Conservation (phyloP, 176 grass and related monocot species). For the Avena eriantha region DNA sequence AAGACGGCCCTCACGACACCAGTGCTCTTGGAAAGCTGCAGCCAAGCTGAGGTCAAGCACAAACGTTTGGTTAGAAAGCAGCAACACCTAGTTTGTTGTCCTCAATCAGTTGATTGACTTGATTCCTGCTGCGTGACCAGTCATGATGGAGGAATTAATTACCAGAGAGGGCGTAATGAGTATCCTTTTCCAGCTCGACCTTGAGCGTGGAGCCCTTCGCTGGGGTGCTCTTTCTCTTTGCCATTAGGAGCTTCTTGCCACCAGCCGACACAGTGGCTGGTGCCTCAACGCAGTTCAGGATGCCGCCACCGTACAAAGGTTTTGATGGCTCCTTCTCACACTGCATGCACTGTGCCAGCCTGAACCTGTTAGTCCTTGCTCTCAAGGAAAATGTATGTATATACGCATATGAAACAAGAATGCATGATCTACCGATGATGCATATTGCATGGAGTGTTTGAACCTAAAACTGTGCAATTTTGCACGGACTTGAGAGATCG, state of each 20-base stretch:
- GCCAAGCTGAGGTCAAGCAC: conserved; percentile 55
- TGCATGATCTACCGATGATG: background rate
- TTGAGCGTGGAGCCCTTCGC: conserved; percentile 54
- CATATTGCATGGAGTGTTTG: background rate
- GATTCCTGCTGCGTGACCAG: background rate
- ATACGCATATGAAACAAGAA: background rate
- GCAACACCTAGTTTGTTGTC: background rate
- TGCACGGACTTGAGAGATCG: background rate
- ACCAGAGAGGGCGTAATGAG: conserved; percentile 70
- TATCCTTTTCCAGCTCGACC: conserved; percentile 57
- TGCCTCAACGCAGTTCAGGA: conserved; percentile 47
- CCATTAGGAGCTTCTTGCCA: conserved; percentile 46
- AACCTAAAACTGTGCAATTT: background rate
- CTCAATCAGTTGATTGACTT: background rate
- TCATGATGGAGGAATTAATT: background rate
- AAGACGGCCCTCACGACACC: conserved; percentile 56
- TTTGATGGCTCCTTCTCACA: conserved; percentile 60
- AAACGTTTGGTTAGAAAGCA: background rate
- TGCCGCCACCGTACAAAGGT: conserved; percentile 67
- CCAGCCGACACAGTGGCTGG: background rate
- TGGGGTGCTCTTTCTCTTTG: conserved; percentile 29
- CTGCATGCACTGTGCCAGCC: conserved; percentile 23
- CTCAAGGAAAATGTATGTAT: background rate
- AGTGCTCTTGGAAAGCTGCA: conserved; percentile 56
- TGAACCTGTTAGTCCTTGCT: background rate